These are phyloP conservation scores for sunflower (Helianthus annuus) DNA, from an alignment of 129 eudicot genomes.

Conservation along the genomic window HanXRQr2.0-SUNRISE NC_035444.2:158507289-158507788, in stretches of 20 bases:
- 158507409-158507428: background rate
- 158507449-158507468: slow-evolving; percentile 78
- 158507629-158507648: slow-evolving; percentile 64
- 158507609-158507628: slow-evolving; percentile 61
- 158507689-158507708: slow-evolving; percentile 62
- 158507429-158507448: background rate
- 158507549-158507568: slow-evolving; percentile 47
- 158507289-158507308: slow-evolving; percentile 23
- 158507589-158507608: slow-evolving; percentile 61
- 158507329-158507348: slow-evolving; percentile 14
- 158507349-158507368: slow-evolving; percentile 34
- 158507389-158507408: background rate
- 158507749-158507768: slow-evolving; percentile 91
- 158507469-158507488: slow-evolving; percentile 59
- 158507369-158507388: slow-evolving; percentile 66
- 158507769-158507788: background rate
- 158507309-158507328: no score
- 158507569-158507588: slow-evolving; percentile 86
- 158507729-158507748: slow-evolving; percentile 51
- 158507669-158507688: slow-evolving; percentile 80
- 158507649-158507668: slow-evolving; percentile 69
- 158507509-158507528: slow-evolving; percentile 55
- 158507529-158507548: slow-evolving; percentile 64
- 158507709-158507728: slow-evolving; percentile 37
- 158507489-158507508: slow-evolving; percentile 55